Conservation (phyloP, 1,284 basidiomycete species). For the Taiwanofungus camphoratus region DNA sequence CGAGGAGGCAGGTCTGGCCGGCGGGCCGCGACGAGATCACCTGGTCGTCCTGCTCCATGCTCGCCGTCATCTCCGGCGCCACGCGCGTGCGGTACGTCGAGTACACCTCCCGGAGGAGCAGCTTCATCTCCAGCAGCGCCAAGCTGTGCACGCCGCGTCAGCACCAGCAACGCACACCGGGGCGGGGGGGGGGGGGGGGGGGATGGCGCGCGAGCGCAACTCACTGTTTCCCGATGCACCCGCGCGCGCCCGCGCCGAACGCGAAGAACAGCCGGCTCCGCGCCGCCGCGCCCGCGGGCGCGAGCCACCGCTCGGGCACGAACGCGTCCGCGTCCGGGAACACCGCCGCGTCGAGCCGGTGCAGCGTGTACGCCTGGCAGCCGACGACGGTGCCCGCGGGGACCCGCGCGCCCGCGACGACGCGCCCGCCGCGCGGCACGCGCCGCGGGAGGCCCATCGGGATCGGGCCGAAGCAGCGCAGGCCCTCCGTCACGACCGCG, state of each 20-base stretch:
- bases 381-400: conserved; percentile 91
- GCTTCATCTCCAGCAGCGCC: conserved; percentile 23
- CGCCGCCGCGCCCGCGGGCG: conserved; percentile 50
- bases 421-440: conserved; percentile 81
- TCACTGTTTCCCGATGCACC: conserved; percentile 24
- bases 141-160: conserved; percentile 10
- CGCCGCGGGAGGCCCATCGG: conserved; percentile 88
- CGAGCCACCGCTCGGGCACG: conserved; percentile 88
- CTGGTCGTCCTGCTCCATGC: conserved; percentile 22
- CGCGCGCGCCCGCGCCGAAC: conserved; percentile 20
- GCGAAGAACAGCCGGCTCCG: conserved; percentile 24
- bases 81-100: conserved; percentile 17
- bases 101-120: conserved; percentile 20
- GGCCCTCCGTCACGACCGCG: conserved; percentile 87
- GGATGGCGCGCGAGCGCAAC: no score
- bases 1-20: conserved; percentile 18
- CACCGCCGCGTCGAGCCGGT: conserved; percentile 75
- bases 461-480: conserved; percentile 85
- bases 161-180: not conserved
- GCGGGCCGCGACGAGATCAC: conserved; percentile 19
- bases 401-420: conserved; percentile 80
- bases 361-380: conserved; percentile 88
- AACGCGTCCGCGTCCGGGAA: conserved; percentile 86
- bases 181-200: no score
- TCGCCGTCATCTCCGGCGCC: conserved; percentile 18